phyloP scores from a whole-genome alignment of 2,329 filamentous ascomycete species.

The Tolypocladium ovalisporum region DNA sequence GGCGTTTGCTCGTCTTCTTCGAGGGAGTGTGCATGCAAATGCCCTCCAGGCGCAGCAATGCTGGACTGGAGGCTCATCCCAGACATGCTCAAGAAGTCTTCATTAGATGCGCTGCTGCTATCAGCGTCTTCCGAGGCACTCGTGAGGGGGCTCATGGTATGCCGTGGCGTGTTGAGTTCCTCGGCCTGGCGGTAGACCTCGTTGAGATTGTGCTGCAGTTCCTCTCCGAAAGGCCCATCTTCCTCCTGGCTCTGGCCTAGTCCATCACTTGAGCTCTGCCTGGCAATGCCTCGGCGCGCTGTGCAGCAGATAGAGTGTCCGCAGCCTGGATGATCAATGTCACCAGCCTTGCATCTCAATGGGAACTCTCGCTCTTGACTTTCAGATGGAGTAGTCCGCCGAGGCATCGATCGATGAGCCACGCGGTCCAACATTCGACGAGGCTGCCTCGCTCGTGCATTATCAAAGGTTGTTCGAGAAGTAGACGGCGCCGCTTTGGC shows the following conservation, averaged over 20 bases:
- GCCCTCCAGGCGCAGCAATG: background rate
- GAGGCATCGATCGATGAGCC: constrained; percentile 10
- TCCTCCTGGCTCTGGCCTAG: background rate
- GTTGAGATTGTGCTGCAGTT: constrained; percentile 12
- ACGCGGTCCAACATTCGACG: constrained; percentile 18
- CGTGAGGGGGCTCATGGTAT: constrained; percentile 23
- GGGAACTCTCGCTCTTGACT: constrained; percentile 15
- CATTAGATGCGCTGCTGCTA: constrained; percentile 2
- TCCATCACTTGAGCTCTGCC: background rate
- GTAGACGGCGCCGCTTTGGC: constrained; percentile 8
- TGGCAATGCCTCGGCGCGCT: constrained; percentile 4
- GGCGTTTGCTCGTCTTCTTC: background rate
- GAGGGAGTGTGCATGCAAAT: background rate
- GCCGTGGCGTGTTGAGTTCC: constrained; percentile 20
- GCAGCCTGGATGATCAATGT: constrained; percentile 11
- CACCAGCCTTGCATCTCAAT: constrained; percentile 14
- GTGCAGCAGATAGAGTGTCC: constrained; percentile 22
- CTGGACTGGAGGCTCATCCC: background rate
- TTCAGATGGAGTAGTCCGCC: constrained; percentile 2
- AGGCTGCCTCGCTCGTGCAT: constrained; percentile 8
- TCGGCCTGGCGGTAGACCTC: constrained; percentile 20
- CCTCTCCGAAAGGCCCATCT: constrained; percentile 8
- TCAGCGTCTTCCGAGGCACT: constrained; percentile 2
- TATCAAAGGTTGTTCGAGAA: constrained; percentile 11
- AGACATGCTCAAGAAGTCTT: background rate